Evolutionary conservation across 495 filamentous ascomycete genomes (phyloP).

Genomic region (Amphirosellinia nigrospora): DNA sequence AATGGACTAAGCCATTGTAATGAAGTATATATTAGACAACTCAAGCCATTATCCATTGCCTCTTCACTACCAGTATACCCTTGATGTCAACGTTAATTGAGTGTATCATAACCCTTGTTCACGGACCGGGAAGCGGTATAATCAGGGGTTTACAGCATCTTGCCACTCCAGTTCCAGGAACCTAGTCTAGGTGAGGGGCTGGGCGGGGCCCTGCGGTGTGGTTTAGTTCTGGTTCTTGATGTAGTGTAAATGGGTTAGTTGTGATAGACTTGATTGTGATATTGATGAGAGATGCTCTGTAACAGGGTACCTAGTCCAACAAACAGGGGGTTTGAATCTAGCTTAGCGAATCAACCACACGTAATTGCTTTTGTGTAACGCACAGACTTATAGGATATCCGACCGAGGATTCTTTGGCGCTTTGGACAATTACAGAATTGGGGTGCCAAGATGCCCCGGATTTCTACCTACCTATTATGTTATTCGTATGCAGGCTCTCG

Average conservation of each 20-base stretch:
- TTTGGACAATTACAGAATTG: neutral
- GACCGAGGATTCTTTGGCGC: neutral
- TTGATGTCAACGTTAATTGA: neutral
- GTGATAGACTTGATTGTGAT: neutral
- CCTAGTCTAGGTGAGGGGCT: neutral
- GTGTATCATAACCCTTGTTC: neutral
- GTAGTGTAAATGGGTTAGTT: no score
- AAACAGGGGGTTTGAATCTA: neutral
- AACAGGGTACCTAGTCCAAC: no score
- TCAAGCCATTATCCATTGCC: neutral
- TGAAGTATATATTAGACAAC: neutral
- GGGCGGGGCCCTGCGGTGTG: neutral
- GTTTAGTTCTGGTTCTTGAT: neutral
- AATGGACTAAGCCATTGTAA: slow-evolving; percentile 7
- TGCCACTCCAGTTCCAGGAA: neutral
- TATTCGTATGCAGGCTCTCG: no score
- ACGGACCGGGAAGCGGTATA: neutral
- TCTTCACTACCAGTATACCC: neutral
- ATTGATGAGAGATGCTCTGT: no score
- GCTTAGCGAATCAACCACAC: neutral
- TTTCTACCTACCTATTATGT: neutral
- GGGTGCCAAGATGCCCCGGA: neutral
- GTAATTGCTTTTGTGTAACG: neutral
- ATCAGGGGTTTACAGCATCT: neutral
- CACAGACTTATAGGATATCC: neutral